Base-by-base conservation (phyloP, 306 rosid species). In the Hylodesmum podocarpum region DNA sequence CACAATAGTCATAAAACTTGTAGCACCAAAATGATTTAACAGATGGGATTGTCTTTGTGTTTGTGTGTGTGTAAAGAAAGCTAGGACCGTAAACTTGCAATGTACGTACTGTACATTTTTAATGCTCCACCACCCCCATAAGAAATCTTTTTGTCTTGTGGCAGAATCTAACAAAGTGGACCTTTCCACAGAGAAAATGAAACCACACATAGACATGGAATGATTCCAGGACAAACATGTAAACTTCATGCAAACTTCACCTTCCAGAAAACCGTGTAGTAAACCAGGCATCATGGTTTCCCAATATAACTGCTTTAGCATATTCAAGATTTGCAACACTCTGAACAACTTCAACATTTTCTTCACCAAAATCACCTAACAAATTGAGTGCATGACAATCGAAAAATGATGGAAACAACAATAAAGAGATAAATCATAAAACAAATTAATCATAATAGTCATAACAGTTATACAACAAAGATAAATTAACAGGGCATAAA, bases 281-380 rank as follows among this genome's bases (percentile, higher is more conserved):
- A 80, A 81, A 88, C 98, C 97, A 95, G 72, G 97, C 81, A 88
- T 95, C 98, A 66, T 92, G 98, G 77, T 89, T 92, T 83, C 97
- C 98, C 84, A 95, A 80, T 73, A 95, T 90, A 73, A 89, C 87
- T 64, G 92, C 96, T 84, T 92, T 92, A 34, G 93, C n/a, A 88
- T 89, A 86, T 72, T 81, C 81, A 59, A 92, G 86, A 29, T 77
- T 85, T n/a, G 97, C 92, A 80, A 89, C 81, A 61, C 90, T 92
- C 66, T 15, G 89, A 76, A 95, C 97, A 3, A 95, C 89, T 81
- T 90, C 96, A 64, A 92, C 89, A 67, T 90, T 89, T 87, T 95
- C 97, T 36, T 95, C 93, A 34, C 98, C 97, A 85, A 95, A 92
- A 88, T 95, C 98, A 85, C 96, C 97, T 95, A 67, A 54, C 44